Evolutionary conservation across 1,284 basidiomycete species (phyloP), one percentile per base, ranked within the genome.

Genomic region (Microbotryomycetes sp.): DNA sequence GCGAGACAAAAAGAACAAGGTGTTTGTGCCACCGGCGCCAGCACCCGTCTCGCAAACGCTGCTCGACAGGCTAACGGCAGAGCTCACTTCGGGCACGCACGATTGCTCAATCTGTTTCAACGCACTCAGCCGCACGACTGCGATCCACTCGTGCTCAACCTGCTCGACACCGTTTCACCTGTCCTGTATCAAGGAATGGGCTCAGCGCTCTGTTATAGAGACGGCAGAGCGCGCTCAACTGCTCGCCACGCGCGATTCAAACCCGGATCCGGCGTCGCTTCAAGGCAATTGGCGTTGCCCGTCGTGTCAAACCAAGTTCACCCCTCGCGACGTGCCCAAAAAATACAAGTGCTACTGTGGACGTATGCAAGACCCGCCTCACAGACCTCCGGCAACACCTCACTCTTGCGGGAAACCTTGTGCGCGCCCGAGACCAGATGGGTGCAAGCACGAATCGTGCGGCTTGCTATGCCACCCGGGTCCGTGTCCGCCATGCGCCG

Each of bases 341-440:
- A 80, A 80, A 3, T 94, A 93, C 74, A 88, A 86, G 77, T 94
- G 90, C 73, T 93, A 91, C 77, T 96, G 91, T 72, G 83, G 84
- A 23, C 81, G 86, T 0, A 79, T 81, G 3, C 78, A 82, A n/a
- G 83, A 88, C 45, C 64, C 66, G 88, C 88, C 0, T 82, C 83
- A 55, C 83, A 83, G 1, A 79, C 83, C 0, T 82, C 83, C 87
- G 0, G 80, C 83, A 0, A 89, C 86, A 0, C 91, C 91, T 1
- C 91, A 96, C 73, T 90, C 76, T 15, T 96, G 91, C 70, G 88
- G 82, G 0, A 83, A 85, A 62, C 80, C 83, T 0, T 94, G 91
- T 73, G 81, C 85, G 0, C 83, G 89, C 2, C 70, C 78, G 1
- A 81, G 89, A 4, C 73, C 70, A 0, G 73, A 74, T n/a, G 71